phyloP scores from a whole-genome alignment of 441 rosid genomes.

The Arabidopsis hybrid region DNA sequence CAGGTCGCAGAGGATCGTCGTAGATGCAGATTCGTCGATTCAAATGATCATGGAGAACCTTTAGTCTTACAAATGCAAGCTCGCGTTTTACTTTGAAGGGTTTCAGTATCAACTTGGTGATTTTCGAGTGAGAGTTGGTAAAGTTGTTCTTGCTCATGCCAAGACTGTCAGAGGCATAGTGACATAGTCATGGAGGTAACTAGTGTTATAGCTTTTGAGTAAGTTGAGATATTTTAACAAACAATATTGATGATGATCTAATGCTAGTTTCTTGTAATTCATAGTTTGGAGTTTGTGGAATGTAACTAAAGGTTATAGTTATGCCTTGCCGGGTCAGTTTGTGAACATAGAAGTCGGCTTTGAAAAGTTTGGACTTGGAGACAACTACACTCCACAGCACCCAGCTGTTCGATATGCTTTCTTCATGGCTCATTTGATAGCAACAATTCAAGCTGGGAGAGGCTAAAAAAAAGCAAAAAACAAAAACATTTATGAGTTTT shows the following conservation, averaged over 20 bases:
- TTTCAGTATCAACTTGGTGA: slow-evolving; percentile 88
- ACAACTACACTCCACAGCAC: slow-evolving; percentile 74
- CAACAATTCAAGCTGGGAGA: slow-evolving; percentile 62
- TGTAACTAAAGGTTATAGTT: neutral
- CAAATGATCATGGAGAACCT: slow-evolving; percentile 91
- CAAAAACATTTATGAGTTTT: neutral
- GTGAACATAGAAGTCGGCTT: slow-evolving; percentile 67
- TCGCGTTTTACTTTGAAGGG: slow-evolving; percentile 82
- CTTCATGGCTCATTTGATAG: slow-evolving; percentile 72
- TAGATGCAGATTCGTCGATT: slow-evolving; percentile 83
- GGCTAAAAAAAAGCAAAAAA: slow-evolving; percentile 39
- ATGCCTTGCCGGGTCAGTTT: slow-evolving; percentile 74
- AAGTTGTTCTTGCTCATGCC: slow-evolving; percentile 70
- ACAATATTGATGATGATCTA: neutral
- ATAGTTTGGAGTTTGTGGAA: neutral
- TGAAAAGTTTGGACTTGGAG: slow-evolving; percentile 66
- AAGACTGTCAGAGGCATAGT: slow-evolving; percentile 85
- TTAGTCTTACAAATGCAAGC: slow-evolving; percentile 75
- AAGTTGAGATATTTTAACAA: neutral
- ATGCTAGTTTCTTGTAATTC: neutral
- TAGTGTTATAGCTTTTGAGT: neutral
- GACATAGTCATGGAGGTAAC: slow-evolving; percentile 89
- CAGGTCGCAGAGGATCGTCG: slow-evolving; percentile 64
- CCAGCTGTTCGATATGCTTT: slow-evolving; percentile 77
- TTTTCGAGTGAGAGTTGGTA: slow-evolving; percentile 82